phyloP scores from a whole-genome alignment of 805 yeast species.

The Yarrowia divulgata region DNA sequence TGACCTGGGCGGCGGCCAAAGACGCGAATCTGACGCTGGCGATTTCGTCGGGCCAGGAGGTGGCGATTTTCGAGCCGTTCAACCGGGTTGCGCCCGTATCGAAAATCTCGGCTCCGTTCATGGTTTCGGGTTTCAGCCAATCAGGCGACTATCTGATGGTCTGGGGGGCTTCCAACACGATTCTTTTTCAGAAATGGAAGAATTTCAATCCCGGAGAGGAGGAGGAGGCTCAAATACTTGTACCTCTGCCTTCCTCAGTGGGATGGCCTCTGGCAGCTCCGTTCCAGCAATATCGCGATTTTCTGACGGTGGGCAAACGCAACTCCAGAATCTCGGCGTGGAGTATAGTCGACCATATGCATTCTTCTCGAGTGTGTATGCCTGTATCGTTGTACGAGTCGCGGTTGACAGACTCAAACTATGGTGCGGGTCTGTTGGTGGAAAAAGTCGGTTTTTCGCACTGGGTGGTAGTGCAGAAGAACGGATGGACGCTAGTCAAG shows the following conservation, averaged over 20 bases:
- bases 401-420: slow-evolving; percentile 4
- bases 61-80: slow-evolving; percentile 14
- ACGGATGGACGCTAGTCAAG: slow-evolving; percentile 32
- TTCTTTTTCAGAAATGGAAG: slow-evolving; percentile 16
- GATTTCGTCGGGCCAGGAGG: slow-evolving; percentile 1
- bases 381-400: slow-evolving; percentile 16
- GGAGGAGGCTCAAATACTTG: not conserved
- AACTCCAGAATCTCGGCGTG: slow-evolving; percentile 12
- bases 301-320: slow-evolving; percentile 34
- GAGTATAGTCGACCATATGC: slow-evolving; percentile 17
- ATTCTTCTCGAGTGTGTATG: not conserved
- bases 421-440: slow-evolving; percentile 18
- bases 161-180: slow-evolving; percentile 17
- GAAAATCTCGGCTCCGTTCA: slow-evolving; percentile 14
- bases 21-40: not conserved
- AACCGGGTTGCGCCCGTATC: not conserved
- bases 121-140: slow-evolving; percentile 7
- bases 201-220: not conserved
- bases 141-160: slow-evolving; percentile 15
- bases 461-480: slow-evolving; percentile 37
- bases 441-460: slow-evolving; percentile 26
- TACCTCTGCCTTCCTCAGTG: not conserved
- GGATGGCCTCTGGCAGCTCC: slow-evolving; percentile 35
- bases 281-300: slow-evolving; percentile 24
- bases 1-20: not conserved